Percentiles rank a stretch among this genome's conserved stretches.
Evolutionary conservation across 116 monocot genomes (phyloP).

Genomic region (Iris pallida): DNA sequence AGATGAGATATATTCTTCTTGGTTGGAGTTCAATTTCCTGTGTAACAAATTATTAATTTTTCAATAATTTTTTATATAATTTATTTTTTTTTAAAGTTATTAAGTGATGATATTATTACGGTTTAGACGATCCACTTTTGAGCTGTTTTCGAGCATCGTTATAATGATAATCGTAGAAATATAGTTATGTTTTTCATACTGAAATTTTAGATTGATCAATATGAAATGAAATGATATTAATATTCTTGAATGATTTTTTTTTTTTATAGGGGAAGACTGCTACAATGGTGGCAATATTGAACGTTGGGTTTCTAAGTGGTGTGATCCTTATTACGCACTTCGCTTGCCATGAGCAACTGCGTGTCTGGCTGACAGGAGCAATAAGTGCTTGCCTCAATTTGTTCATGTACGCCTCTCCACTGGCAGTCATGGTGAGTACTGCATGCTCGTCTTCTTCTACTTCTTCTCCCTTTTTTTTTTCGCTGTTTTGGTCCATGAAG

Average conservation of each 20-base stretch:
- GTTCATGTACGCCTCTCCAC: conserved; percentile 13
- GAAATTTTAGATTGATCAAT: too few relatives aligned
- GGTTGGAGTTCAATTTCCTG: too few relatives aligned
- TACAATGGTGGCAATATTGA: conserved; percentile 4
- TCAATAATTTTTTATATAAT: too few relatives aligned
- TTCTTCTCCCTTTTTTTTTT: neutral
- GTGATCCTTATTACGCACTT: conserved; percentile 1
- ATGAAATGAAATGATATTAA: neutral
- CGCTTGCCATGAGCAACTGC: neutral
- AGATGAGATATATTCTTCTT: too few relatives aligned
- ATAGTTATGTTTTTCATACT: too few relatives aligned
- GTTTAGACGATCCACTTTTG: too few relatives aligned
- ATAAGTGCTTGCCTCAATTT: conserved; percentile 11
- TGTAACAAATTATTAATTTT: too few relatives aligned
- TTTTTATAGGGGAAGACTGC: conserved; percentile 5
- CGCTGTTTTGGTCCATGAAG: neutral
- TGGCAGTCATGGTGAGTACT: conserved; percentile 12
- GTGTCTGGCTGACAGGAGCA: conserved; percentile 5
- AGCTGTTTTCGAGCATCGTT: too few relatives aligned
- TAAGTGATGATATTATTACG: too few relatives aligned
- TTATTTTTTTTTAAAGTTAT: too few relatives aligned
- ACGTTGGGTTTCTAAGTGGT: conserved; percentile 1
- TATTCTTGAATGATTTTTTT: neutral
- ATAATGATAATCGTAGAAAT: too few relatives aligned
- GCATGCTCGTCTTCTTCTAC: neutral